A percentile compares a stretch with the other conserved stretches of the same genome.
Conservation (phyloP, 495 filamentous ascomycete genomes). For the Hamigera avellanea region DNA sequence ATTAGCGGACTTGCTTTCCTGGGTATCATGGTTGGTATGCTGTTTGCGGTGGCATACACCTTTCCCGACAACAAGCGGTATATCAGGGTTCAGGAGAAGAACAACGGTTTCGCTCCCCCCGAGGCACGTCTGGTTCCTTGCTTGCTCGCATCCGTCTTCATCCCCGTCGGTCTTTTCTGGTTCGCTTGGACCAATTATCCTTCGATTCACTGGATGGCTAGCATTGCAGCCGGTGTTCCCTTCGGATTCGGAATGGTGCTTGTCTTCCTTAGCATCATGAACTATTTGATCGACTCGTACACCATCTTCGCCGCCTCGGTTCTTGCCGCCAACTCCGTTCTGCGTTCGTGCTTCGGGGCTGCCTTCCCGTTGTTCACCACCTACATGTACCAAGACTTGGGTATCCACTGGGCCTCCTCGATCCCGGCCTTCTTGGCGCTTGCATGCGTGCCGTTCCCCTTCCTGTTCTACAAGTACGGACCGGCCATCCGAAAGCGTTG, state of each 20-base stretch:
- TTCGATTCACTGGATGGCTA: conserved; percentile 56
- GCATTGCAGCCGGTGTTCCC: conserved; percentile 51
- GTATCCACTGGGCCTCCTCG: conserved; percentile 70
- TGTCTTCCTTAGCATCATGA: conserved; percentile 66
- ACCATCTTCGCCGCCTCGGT: conserved; percentile 74
- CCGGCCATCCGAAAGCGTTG: conserved; percentile 51
- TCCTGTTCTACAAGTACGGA: conserved; percentile 73
- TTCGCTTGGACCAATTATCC: conserved; percentile 63
- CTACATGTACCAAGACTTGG: conserved; percentile 63
- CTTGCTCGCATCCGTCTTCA: conserved; percentile 27
- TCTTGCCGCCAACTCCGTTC: conserved; percentile 63
- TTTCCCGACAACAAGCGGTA: conserved; percentile 42
- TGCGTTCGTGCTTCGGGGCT: conserved; percentile 63
- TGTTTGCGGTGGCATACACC: conserved; percentile 42
- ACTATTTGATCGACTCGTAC: conserved; percentile 73
- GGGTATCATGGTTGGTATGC: conserved; percentile 77
- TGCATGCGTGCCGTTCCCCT: conserved; percentile 66
- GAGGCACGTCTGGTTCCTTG: conserved; percentile 37
- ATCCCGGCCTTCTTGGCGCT: conserved; percentile 70
- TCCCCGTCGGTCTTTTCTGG: conserved; percentile 46
- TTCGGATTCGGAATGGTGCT: conserved; percentile 69
- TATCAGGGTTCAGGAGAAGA: conserved; percentile 17
- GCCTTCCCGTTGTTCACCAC: conserved; percentile 77
- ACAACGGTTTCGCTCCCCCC: conserved; percentile 32
- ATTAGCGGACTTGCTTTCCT: conserved; percentile 66